A percentile compares a stretch with the other conserved stretches of the same genome.
Evolutionary conservation across 2,329 filamentous ascomycete species (phyloP).

Genomic region (Aquanectria penicillioides): DNA sequence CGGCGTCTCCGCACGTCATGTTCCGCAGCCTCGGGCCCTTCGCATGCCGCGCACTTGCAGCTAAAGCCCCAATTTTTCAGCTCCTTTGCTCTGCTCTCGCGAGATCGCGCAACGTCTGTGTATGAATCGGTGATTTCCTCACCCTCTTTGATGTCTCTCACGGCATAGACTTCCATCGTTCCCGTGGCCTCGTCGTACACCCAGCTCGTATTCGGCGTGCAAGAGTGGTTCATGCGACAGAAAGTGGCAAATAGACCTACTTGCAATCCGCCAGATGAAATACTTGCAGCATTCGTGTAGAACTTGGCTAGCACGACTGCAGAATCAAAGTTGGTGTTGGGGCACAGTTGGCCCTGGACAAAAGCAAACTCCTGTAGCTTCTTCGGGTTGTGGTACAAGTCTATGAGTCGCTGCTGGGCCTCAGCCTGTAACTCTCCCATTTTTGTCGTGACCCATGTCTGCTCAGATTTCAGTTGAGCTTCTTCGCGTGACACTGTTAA

Average conservation of each 20-base stretch:
- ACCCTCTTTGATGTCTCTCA: conserved; percentile 20
- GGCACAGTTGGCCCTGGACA: conserved; percentile 6
- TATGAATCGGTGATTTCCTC: conserved; percentile 25
- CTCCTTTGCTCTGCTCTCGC: conserved; percentile 8
- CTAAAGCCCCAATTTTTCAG: conserved; percentile 22
- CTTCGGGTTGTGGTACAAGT: conserved; percentile 20
- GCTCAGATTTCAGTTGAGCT: conserved; percentile 5
- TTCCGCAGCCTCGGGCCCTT: conserved; percentile 11
- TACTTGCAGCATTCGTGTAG: conserved; percentile 24
- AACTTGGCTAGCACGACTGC: conserved; percentile 20
- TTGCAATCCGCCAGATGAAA: conserved; percentile 13
- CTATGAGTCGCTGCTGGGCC: conserved; percentile 4
- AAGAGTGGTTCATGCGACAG: conserved; percentile 25
- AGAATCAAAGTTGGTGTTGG: conserved; percentile 12
- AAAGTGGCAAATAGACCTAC: conserved; percentile 19
- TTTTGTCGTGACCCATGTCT: conserved; percentile 13
- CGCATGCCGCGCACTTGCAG: conserved; percentile 12
- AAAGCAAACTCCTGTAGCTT: conserved; percentile 17
- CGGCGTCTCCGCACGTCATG: conserved; percentile 11
- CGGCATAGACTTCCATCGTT: conserved; percentile 22
- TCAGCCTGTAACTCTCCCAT: conserved; percentile 1
- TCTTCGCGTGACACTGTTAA: conserved; percentile 18
- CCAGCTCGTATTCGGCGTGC: conserved; percentile 21
- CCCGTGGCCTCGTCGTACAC: conserved; percentile 15
- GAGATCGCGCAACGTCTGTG: conserved; percentile 18